A percentile compares a stretch with the other conserved stretches of the same genome.
Evolutionary conservation across 164 flowering plant species (phyloP).

Genomic region (Aristolochia contorta): DNA sequence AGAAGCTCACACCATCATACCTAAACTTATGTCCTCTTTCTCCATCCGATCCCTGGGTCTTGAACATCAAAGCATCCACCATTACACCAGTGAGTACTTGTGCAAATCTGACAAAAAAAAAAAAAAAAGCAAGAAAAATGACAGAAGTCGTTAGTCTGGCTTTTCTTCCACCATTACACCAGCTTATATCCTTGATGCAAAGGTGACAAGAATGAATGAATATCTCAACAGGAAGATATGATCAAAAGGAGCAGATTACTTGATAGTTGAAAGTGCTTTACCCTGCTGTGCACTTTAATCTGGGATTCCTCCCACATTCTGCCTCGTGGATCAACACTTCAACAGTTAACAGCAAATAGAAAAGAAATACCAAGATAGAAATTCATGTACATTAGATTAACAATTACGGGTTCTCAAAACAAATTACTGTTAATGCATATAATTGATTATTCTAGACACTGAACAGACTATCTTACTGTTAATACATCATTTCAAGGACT

Average conservation of each 20-base stretch:
- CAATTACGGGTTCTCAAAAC: too few species aligned
- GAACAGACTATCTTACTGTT: too few species aligned
- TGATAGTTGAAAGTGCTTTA: constrained; percentile 5
- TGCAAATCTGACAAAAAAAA: background rate
- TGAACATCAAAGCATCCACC: constrained; percentile 43
- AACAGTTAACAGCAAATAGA: background rate
- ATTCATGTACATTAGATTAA: too few species aligned
- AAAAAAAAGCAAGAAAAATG: constrained; percentile 1
- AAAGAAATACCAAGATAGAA: too few species aligned
- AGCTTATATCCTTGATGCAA: too few species aligned
- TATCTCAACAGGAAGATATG: too few species aligned
- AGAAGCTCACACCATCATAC: constrained; percentile 56
- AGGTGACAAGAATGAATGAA: constrained; percentile 7
- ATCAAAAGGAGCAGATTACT: too few species aligned
- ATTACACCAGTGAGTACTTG: constrained; percentile 5
- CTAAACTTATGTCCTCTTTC: constrained; percentile 45
- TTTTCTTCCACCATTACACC: too few species aligned
- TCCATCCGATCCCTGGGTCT: constrained; percentile 47
- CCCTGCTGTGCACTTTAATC: constrained; percentile 83
- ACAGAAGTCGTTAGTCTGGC: too few species aligned
- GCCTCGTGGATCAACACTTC: constrained; percentile 8
- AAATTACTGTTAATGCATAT: too few species aligned
- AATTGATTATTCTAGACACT: too few species aligned
- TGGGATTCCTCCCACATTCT: constrained; percentile 76
- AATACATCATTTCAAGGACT: too few species aligned